These are phyloP conservation scores for Myriosclerotinia scirpicola DNA, from an alignment of 2,329 filamentous ascomycete species.

Conservation along the genomic window DNA sequence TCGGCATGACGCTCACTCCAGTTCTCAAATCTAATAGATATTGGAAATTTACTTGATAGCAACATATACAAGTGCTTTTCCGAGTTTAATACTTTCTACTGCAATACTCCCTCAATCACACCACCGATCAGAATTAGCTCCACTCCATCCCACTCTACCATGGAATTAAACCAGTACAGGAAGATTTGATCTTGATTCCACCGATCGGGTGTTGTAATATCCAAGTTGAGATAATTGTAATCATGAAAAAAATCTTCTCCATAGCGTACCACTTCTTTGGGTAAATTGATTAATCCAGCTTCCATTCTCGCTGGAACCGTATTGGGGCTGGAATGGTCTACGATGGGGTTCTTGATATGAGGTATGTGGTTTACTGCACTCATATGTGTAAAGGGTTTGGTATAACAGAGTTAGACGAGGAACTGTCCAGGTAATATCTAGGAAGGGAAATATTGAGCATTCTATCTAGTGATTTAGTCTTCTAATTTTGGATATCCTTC, in stretches of 20 bases:
- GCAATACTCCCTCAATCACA: constrained; percentile 18
- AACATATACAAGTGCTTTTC: constrained; percentile 16
- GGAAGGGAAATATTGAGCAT: neutral
- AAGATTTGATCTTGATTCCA: constrained; percentile 39
- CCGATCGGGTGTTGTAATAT: constrained; percentile 45
- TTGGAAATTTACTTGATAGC: constrained; percentile 23
- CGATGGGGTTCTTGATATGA: neutral
- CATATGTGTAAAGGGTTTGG: neutral
- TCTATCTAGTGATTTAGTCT: neutral
- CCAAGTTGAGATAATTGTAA: constrained; percentile 51
- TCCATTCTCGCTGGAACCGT: constrained; percentile 19
- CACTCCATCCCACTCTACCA: constrained; percentile 42
- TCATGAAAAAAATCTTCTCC: constrained; percentile 24
- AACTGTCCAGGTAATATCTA: neutral
- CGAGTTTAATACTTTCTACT: constrained; percentile 21
- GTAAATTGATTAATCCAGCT: constrained; percentile 24
- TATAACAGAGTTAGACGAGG: neutral
- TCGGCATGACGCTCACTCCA: neutral
- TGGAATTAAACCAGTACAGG: constrained; percentile 57
- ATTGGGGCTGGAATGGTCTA: neutral
- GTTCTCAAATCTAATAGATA: neutral
- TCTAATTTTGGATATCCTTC: neutral
- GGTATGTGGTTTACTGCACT: neutral
- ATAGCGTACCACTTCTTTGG: constrained; percentile 13
- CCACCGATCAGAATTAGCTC: constrained; percentile 19